A percentile compares a stretch with the other conserved stretches of the same genome.
Conservation (phyloP, 371 early-diverging fungal genomes). For the Saksenaea oblongispora region DNA sequence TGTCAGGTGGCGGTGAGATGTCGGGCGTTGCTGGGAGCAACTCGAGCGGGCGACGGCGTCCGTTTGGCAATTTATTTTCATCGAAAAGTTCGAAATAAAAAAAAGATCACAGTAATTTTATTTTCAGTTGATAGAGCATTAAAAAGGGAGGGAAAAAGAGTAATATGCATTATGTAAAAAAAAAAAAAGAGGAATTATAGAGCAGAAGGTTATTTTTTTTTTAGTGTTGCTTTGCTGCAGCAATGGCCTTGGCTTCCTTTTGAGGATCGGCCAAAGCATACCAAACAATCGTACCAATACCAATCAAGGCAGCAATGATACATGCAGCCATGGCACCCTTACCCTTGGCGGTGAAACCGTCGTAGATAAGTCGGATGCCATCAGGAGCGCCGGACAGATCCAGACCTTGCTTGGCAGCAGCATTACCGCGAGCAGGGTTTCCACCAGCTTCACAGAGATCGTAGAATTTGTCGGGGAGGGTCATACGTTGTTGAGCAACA, state of each 20-base stretch:
- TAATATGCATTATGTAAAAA: neutral
- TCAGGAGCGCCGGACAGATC: slow-evolving; percentile 57
- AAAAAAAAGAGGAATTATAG: too few relatives aligned
- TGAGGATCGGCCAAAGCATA: slow-evolving; percentile 46
- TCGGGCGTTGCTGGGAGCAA: neutral
- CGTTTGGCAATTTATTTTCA: neutral
- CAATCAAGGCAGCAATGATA: slow-evolving; percentile 65
- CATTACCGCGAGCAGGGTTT: slow-evolving; percentile 64
- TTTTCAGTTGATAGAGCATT: neutral
- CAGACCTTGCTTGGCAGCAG: slow-evolving; percentile 65
- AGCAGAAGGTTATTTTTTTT: too few relatives aligned
- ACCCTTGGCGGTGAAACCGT: slow-evolving; percentile 56
- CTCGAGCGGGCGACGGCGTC: neutral
- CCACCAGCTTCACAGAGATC: slow-evolving; percentile 58
- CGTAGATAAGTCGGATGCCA: slow-evolving; percentile 47
- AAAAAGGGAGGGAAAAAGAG: neutral
- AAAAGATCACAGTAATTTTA: neutral
- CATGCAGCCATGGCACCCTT: slow-evolving; percentile 59
- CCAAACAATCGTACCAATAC: slow-evolving; percentile 73
- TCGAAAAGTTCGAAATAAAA: neutral
- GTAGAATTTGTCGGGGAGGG: slow-evolving; percentile 41
- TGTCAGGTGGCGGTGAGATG: neutral
- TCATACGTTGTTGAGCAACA: slow-evolving; percentile 41
- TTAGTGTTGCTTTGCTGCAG: neutral
- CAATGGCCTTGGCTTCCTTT: neutral